phyloP scores from a whole-genome alignment of 208 protist species.

The Naegleria fowleri region DNA sequence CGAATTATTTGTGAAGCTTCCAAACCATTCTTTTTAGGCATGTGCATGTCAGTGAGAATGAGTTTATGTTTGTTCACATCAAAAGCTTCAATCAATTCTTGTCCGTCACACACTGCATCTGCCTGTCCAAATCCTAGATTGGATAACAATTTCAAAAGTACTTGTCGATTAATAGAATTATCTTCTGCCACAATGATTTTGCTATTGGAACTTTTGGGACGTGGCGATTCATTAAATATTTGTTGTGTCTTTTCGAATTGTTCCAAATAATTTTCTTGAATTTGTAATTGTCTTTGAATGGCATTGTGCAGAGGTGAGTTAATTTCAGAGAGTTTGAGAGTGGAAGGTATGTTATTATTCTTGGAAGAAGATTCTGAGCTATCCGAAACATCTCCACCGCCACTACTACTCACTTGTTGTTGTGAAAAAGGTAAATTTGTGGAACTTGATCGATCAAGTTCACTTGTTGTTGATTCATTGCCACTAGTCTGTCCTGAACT shows the following conservation, averaged over 20 bases:
- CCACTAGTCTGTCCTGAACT: too few relatives aligned
- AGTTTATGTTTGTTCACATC: background rate
- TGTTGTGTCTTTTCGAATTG: background rate
- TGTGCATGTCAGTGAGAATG: background rate
- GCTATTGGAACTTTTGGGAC: background rate
- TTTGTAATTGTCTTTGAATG: background rate
- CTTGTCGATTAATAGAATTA: background rate
- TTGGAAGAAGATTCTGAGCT: too few relatives aligned
- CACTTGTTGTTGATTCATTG: too few relatives aligned
- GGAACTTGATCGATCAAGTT: too few relatives aligned
- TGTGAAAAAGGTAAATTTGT: too few relatives aligned
- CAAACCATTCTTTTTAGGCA: background rate
- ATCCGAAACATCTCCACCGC: too few relatives aligned
- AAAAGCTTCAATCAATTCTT: background rate
- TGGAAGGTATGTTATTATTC: too few relatives aligned
- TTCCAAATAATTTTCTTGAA: background rate
- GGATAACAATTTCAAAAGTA: background rate
- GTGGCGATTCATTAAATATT: background rate
- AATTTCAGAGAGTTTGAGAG: too few relatives aligned
- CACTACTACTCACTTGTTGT: too few relatives aligned
- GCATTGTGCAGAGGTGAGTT: background rate
- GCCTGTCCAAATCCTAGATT: background rate
- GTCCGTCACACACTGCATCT: background rate
- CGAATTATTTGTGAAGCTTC: background rate
- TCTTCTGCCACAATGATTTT: background rate